Evolutionary conservation across 768 basidiomycete species (phyloP).

Genomic region (Pulveroboletus frians): DNA sequence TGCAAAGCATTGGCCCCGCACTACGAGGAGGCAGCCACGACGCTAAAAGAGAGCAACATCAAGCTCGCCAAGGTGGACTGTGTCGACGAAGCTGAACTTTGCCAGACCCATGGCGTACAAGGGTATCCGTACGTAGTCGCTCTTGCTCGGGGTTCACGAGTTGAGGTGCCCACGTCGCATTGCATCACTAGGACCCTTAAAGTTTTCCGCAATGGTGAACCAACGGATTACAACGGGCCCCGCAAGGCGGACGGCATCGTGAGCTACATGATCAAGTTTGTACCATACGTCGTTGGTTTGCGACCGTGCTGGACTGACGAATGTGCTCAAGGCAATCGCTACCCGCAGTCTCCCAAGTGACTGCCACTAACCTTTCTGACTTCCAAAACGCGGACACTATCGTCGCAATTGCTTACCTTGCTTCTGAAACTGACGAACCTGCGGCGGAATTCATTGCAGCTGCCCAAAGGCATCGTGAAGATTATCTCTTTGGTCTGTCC

Average conservation of each 20-base stretch:
- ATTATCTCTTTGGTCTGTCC: constrained; percentile 86
- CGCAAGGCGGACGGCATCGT: constrained; percentile 95
- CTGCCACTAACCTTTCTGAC: constrained; percentile 67
- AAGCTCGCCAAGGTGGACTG: constrained; percentile 96
- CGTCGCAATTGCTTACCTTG: constrained; percentile 81
- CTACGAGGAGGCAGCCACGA: constrained; percentile 90
- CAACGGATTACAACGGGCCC: constrained; percentile 80
- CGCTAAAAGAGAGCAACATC: constrained; percentile 85
- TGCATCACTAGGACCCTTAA: constrained; percentile 59
- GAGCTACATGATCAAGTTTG: constrained; percentile 94
- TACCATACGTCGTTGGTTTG: background rate
- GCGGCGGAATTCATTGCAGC: constrained; percentile 69
- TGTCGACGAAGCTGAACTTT: constrained; percentile 89
- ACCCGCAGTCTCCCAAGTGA: constrained; percentile 86
- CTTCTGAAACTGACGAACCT: constrained; percentile 65
- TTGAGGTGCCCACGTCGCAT: background rate
- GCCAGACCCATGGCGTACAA: constrained; percentile 79
- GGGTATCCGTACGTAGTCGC: constrained; percentile 80
- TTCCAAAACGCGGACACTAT: constrained; percentile 88
- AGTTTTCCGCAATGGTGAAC: constrained; percentile 82
- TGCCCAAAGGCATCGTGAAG: constrained; percentile 87
- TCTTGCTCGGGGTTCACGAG: background rate
- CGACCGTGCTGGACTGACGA: constrained; percentile 1
- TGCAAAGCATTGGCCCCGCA: constrained; percentile 94
- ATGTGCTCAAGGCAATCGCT: constrained; percentile 67